Evolutionary conservation across 805 yeast species (phyloP).

Genomic region (Ogataea zsoltii): DNA sequence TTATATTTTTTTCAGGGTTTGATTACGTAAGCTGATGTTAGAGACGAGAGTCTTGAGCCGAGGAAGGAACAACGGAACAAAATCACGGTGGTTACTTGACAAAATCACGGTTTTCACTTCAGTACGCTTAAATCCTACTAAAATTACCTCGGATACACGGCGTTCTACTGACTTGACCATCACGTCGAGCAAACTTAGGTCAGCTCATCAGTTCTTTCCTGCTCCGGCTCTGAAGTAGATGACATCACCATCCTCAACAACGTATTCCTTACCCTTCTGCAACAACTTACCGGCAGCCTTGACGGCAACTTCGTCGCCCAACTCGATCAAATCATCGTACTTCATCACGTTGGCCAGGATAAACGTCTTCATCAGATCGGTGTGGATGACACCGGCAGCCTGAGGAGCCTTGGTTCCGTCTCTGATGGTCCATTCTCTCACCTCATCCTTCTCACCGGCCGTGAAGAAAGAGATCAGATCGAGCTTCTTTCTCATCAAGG

Average conservation of each 20-base stretch:
- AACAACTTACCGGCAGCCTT: constrained; percentile 59
- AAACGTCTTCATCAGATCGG: constrained; percentile 79
- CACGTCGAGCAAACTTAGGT: no score
- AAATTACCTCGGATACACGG: no score
- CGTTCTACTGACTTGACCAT: no score
- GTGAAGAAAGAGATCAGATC: constrained; percentile 83
- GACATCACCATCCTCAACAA: constrained; percentile 84
- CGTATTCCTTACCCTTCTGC: constrained; percentile 75
- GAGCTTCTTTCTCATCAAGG: constrained; percentile 64
- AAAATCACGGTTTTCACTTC: no score
- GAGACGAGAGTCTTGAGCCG: no score
- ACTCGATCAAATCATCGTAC: constrained; percentile 57
- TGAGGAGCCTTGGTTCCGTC: constrained; percentile 77
- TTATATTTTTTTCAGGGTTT: no score
- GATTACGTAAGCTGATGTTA: no score
- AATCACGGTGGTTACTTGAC: no score
- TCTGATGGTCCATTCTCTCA: constrained; percentile 86
- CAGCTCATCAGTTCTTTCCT: constrained; percentile 53
- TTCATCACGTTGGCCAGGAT: constrained; percentile 75
- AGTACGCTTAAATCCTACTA: no score
- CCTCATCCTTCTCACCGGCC: constrained; percentile 76
- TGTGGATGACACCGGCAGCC: constrained; percentile 89
- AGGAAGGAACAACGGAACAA: no score
- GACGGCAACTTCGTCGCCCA: constrained; percentile 51
- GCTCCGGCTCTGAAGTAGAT: constrained; percentile 71